Conservation (phyloP, 306 rosid genomes). For the Rosa chinensis region DNA sequence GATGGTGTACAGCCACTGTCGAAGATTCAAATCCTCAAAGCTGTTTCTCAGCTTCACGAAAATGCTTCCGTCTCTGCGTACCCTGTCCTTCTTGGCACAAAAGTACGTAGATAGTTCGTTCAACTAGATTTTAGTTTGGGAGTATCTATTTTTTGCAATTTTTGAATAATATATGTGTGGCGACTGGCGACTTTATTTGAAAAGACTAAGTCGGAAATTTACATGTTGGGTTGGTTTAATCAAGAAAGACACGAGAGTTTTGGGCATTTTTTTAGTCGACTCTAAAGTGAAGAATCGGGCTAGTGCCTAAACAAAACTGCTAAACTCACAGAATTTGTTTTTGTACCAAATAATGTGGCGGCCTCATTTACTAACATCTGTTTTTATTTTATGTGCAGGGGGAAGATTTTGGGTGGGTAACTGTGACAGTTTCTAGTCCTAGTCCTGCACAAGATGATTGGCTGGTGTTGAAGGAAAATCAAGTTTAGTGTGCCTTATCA, state of each 20-base stretch:
- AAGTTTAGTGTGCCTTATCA: no score
- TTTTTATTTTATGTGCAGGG: conserved; percentile 24
- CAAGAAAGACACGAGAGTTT: background rate
- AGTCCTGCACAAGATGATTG: conserved; percentile 37
- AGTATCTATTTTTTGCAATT: background rate
- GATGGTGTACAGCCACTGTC: conserved; percentile 40
- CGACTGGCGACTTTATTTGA: no score
- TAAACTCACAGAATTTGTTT: background rate
- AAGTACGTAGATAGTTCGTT: background rate
- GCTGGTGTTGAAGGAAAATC: no score
- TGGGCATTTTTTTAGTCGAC: no score
- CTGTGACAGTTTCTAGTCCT: conserved; percentile 24
- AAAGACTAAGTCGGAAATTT: background rate
- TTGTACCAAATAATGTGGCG: background rate
- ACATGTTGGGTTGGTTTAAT: background rate
- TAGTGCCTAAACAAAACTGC: background rate
- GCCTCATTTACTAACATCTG: background rate
- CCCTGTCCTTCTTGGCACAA: conserved; percentile 34
- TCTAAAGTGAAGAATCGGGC: no score
- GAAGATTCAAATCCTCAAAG: conserved; percentile 30
- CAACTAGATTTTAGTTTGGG: background rate
- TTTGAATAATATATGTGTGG: no score
- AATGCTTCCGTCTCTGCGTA: conserved; percentile 27
- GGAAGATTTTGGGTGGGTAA: conserved; percentile 33
- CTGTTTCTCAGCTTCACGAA: conserved; percentile 21